Conservation (phyloP, 2,329 filamentous ascomycete genomes). For the Apiospora marii region DNA sequence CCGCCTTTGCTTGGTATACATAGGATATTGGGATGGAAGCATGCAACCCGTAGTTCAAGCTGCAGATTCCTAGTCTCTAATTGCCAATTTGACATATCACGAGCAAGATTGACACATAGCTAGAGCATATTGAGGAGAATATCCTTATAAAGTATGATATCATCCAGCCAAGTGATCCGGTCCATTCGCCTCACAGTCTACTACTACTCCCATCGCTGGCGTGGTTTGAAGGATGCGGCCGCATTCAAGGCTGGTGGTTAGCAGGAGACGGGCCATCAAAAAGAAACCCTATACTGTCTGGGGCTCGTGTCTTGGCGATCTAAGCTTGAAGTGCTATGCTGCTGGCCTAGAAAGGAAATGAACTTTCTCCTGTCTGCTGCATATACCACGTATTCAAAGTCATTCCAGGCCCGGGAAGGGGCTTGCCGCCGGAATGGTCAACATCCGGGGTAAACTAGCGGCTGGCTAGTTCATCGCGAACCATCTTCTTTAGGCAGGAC, state of each 20-base stretch:
- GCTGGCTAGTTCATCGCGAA: neutral
- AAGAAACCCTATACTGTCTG: neutral
- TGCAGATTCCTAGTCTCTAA: neutral
- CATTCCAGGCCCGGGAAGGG: constrained; percentile 13
- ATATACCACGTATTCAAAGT: neutral
- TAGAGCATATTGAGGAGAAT: neutral
- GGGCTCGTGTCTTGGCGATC: neutral
- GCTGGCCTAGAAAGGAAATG: constrained; percentile 15
- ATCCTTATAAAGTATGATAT: neutral
- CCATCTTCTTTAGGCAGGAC: constrained; percentile 8
- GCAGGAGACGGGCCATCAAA: neutral
- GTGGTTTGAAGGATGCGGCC: neutral
- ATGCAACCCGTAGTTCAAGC: neutral
- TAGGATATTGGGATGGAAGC: neutral
- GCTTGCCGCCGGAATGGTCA: constrained; percentile 12
- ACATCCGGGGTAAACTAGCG: constrained; percentile 13
- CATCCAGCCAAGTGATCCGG: neutral
- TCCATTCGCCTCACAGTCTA: neutral
- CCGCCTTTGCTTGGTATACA: neutral
- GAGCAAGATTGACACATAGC: neutral
- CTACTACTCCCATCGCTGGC: neutral
- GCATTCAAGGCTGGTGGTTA: neutral
- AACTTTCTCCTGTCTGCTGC: neutral
- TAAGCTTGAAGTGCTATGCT: neutral
- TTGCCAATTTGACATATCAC: neutral